Evolutionary conservation across 139 green algal genomes (phyloP).

Genomic region (Dunaliella primolecta): DNA sequence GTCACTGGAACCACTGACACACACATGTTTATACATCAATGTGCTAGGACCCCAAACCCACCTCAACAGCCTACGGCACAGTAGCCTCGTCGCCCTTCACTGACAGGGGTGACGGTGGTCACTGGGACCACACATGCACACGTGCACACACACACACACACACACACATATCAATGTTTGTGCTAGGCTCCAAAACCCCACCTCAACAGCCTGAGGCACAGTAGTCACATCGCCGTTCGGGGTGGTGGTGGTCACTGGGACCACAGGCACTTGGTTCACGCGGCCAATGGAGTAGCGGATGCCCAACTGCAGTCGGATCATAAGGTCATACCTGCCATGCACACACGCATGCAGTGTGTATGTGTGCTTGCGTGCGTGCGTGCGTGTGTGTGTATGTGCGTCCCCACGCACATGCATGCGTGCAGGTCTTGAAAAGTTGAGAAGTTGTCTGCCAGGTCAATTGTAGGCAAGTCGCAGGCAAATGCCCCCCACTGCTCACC

Average conservation of each 20-base stretch:
- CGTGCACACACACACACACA: neutral
- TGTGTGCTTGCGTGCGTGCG: neutral
- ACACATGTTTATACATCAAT: too few relatives aligned
- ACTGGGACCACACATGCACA: conserved; percentile 1
- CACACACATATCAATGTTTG: too few relatives aligned
- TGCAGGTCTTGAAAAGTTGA: too few relatives aligned
- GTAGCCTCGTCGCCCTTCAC: too few relatives aligned
- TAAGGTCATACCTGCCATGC: conserved; percentile 87
- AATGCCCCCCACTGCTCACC: too few relatives aligned
- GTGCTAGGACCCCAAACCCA: too few relatives aligned
- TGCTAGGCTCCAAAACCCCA: too few relatives aligned
- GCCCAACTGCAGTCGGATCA: conserved; percentile 88
- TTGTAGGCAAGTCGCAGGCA: too few relatives aligned
- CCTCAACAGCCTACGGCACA: too few relatives aligned
- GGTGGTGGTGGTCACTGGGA: neutral
- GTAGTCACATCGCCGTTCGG: neutral
- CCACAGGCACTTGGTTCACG: neutral
- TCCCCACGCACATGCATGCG: neutral
- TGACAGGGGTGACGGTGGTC: too few relatives aligned
- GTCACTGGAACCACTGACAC: neutral
- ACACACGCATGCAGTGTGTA: neutral
- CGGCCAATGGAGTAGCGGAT: conserved; percentile 76
- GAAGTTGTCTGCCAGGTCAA: too few relatives aligned
- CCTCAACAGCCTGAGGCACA: neutral
- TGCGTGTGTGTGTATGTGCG: neutral